Conservation (phyloP, 345 rosid species). For the Laguncularia racemosa region DNA sequence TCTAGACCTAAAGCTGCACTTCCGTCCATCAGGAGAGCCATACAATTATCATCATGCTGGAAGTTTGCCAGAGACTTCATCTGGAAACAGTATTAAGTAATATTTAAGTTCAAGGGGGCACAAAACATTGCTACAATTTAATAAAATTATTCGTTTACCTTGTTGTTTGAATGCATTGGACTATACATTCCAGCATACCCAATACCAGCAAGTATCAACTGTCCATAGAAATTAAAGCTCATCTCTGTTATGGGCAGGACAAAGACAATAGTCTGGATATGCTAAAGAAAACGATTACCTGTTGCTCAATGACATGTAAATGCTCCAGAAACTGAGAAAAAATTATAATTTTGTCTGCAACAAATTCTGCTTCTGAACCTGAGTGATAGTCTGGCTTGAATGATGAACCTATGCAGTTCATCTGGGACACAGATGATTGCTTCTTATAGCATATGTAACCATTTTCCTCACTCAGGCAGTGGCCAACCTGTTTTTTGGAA, state of each 20-base stretch:
- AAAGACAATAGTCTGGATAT: not conserved
- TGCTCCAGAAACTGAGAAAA: slow-evolving; percentile 98
- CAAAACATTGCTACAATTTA: too few relatives aligned
- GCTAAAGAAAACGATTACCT: slow-evolving; percentile 36
- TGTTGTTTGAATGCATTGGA: slow-evolving; percentile 74
- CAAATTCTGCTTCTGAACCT: slow-evolving; percentile 21
- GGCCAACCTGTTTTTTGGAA: slow-evolving; percentile 22
- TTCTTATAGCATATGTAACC: slow-evolving; percentile 20
- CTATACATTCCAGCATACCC: slow-evolving; percentile 72
- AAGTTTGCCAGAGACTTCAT: slow-evolving; percentile 63
- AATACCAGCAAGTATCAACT: slow-evolving; percentile 76
- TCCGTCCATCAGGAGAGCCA: slow-evolving; percentile 96
- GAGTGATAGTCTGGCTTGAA: slow-evolving; percentile 10
- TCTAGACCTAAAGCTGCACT: slow-evolving; percentile 96
- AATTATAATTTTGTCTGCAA: slow-evolving; percentile 65
- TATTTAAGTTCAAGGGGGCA: too few relatives aligned
- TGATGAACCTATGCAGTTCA: slow-evolving; percentile 13
- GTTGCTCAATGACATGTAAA: slow-evolving; percentile 78
- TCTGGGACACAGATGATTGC: slow-evolving; percentile 12
- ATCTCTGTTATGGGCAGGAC: not conserved
- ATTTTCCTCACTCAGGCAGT: slow-evolving; percentile 15
- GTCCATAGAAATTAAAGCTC: slow-evolving; percentile 8
- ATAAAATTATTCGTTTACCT: slow-evolving; percentile 32
- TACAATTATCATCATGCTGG: slow-evolving; percentile 57
- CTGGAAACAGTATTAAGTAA: slow-evolving; percentile 23